Evolutionary conservation across 805 yeast genomes (phyloP), one percentile per base, ranked within the genome.

Genomic region (Candida nonsorbophila): DNA sequence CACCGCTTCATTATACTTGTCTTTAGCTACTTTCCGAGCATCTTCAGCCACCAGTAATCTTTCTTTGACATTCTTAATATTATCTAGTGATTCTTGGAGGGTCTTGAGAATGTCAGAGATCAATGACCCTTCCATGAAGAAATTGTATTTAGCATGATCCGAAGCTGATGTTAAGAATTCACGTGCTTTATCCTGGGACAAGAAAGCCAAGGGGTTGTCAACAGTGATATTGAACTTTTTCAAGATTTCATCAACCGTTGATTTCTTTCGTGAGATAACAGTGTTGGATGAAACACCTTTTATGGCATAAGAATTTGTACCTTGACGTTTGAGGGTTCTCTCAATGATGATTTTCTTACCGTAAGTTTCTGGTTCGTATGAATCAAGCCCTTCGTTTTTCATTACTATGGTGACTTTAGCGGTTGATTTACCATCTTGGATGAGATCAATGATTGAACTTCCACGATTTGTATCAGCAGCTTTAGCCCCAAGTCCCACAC

Each of bases 101-200:
- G 79, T 77, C 10, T 63, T 67, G 20, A 69, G 55, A n/a, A 81
- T 76, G 24, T 79, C 84, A 32, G 77, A 79, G 27, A 83, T 69
- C 44, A 79, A 67, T 2, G 94, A 78, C 20, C 95, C 96, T 29
- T 73, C 72, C 84, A 82, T 79, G 49, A 90, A 85, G 48, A 74
- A 79, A 10, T 68, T 67, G 52, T 78, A 92, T 53, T 87, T 84
- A 27, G 73, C 79, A 20, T 66, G 67, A 35, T 84, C 82, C 4
- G 84, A 69, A 4, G 92, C 76, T 18, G 79, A 74, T 1, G 94
- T 82, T 38, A 92, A 59, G 49, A 92, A 92, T 10, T 88, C 82
- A 41, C 95, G 74, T 2, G 99, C 97, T 36, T 80, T 84, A 43
- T 92, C 97, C 53, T 92, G 99, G 1, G 95, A 85, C 28, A 92